Conservation (phyloP, 441 rosid genomes). For the Syzygium syzygioides region DNA sequence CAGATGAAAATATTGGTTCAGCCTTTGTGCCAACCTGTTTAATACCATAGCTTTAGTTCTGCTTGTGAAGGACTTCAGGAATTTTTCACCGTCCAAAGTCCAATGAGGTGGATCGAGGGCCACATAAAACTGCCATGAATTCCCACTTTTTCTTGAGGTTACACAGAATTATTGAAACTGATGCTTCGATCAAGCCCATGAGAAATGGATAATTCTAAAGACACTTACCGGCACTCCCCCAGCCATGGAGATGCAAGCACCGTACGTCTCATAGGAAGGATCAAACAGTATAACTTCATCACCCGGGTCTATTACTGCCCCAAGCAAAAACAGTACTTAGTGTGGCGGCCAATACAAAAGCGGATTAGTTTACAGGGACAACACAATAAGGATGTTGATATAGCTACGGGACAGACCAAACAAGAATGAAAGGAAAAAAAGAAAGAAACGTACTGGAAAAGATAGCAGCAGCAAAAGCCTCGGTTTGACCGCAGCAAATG, state of each 20-base stretch:
- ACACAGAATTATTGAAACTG: background rate
- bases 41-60: slow-evolving; percentile 45
- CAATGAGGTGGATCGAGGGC: slow-evolving; percentile 51
- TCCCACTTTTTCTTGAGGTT: background rate
- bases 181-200: background rate
- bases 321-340: background rate
- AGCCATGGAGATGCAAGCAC: slow-evolving; percentile 40
- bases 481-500: slow-evolving; percentile 61
- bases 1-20: background rate
- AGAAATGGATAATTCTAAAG: background rate
- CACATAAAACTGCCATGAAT: slow-evolving; percentile 31
- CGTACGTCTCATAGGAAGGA: slow-evolving; percentile 52
- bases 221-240: slow-evolving; percentile 51
- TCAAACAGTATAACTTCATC: slow-evolving; percentile 61
- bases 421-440: background rate
- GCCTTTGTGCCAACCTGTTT: slow-evolving; percentile 34
- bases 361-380: background rate
- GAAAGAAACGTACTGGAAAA: slow-evolving; percentile 29
- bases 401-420: background rate
- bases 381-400: background rate
- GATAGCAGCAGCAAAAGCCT: slow-evolving; percentile 56
- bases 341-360: background rate
- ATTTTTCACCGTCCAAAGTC: slow-evolving; percentile 41
- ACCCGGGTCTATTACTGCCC: slow-evolving; percentile 40
- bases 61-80: slow-evolving; percentile 31